These are phyloP conservation scores for Komagataella populi DNA, from an alignment of 805 yeast genomes.

Conservation along the genomic window DNA sequence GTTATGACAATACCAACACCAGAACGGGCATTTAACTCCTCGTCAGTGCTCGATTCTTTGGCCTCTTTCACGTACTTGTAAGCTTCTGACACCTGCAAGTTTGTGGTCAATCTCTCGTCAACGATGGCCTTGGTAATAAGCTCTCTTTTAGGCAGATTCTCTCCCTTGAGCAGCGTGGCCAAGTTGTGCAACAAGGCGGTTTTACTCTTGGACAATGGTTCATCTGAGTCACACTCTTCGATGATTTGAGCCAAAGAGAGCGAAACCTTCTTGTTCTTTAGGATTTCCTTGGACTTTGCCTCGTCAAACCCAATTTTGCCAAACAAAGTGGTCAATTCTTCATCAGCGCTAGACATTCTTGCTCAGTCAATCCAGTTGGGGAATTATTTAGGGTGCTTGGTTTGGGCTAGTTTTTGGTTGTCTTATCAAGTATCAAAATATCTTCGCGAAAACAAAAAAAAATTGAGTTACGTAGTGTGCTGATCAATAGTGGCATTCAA, in stretches of 20 bases:
- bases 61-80: constrained; percentile 52
- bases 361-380: constrained; percentile 2
- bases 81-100: constrained; percentile 71
- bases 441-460: background rate
- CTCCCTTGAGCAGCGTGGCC: constrained; percentile 60
- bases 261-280: constrained; percentile 78
- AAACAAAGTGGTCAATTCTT: constrained; percentile 19
- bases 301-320: constrained; percentile 52
- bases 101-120: constrained; percentile 48
- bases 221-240: constrained; percentile 21
- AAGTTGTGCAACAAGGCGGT: constrained; percentile 61
- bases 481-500: background rate
- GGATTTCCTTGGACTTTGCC: constrained; percentile 62
- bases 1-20: constrained; percentile 77
- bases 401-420: background rate
- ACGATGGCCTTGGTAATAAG: constrained; percentile 48
- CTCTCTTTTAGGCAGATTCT: constrained; percentile 31
- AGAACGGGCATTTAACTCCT: constrained; percentile 44
- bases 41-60: constrained; percentile 28
- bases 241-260: constrained; percentile 51
- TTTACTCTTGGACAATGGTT: constrained; percentile 40
- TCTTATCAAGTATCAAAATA: background rate
- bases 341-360: constrained; percentile 8
- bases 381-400: background rate
- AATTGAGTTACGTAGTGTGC: background rate